Evolutionary conservation across 2,329 filamentous ascomycete genomes (phyloP), one percentile per base, ranked within the genome.

Genomic region (Epichloe brachyelytri): DNA sequence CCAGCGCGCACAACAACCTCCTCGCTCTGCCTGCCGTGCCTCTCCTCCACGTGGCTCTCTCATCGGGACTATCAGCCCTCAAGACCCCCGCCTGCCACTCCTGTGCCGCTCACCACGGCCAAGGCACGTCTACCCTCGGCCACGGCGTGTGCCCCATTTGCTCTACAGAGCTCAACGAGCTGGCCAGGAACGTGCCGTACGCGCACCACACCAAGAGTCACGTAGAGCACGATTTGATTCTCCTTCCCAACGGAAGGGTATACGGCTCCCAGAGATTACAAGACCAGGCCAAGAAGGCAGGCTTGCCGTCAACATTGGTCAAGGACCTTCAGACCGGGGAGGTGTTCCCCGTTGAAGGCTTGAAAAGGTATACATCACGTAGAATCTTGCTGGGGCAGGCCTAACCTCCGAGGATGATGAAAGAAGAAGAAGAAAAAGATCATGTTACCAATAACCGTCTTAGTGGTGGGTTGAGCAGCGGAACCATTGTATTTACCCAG

Each of bases 51-150:
- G 85, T 94, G 55, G 93, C 93, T 12, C 79, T 98, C 10, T 88
- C 85, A 1, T 89, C 90, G 0, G 93, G 93, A 7, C 78, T 98
- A 10, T 96, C 90, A 0, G 90, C 93, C 1, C 82, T 98, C 57
- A 98, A 98, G 68, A 97, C 93, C 1, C 93, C 93, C 0, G 83
- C 88, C 15, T 98, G 93, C 65, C 90, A 97, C 69, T 85, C 85
- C 1, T 71, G 74, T 20, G 71, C 78, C 4, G 76, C 78, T 1
- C 68, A 71, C 37, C 49, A 58, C 20, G 56, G 58, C 12, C 53
- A 60, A 26, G 52, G 54, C 22, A 55, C 58, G 17, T 62, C 65
- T 2, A 74, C 72, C 30, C 77, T 85, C 1, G 82, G 81, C 2
- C 84, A 86, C 7, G 84, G 82, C 46, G 82, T 97, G 41, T 98